Conservation (phyloP, 169 alveolate genomes). For the Plasmodium gaboni region DNA sequence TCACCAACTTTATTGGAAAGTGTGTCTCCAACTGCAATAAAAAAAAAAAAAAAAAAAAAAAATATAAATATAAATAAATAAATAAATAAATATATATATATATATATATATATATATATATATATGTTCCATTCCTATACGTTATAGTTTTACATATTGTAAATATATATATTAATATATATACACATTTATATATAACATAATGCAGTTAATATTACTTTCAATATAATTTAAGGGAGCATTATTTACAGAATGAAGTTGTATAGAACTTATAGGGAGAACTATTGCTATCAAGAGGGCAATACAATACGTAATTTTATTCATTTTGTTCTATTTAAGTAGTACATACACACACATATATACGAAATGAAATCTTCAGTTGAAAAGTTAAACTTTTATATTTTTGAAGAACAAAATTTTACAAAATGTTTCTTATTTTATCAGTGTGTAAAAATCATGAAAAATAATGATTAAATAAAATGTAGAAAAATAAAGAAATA, state of each 20-base stretch:
- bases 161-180: background rate
- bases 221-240: slow-evolving; percentile 35
- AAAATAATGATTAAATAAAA: background rate
- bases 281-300: slow-evolving; percentile 31
- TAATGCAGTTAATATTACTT: slow-evolving; percentile 16
- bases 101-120: no score
- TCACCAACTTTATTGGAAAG: slow-evolving; percentile 40
- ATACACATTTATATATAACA: background rate
- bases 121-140: background rate
- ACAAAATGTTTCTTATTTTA: slow-evolving; percentile 11
- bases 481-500: slow-evolving; percentile 11
- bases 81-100: no score
- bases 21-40: slow-evolving; percentile 53
- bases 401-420: slow-evolving; percentile 2
- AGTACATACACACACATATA: no score
- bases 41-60: slow-evolving; percentile 8
- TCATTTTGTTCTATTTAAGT: slow-evolving; percentile 33
- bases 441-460: slow-evolving; percentile 14
- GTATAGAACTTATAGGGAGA: slow-evolving; percentile 44
- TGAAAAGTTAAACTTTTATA: background rate
- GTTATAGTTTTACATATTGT: background rate
- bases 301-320: slow-evolving; percentile 23
- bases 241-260: slow-evolving; percentile 15
- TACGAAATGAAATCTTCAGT: no score
- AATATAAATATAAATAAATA: slow-evolving; percentile 3